phyloP scores from a whole-genome alignment of 202 grass and related monocot species.

The Digitaria exilis region DNA sequence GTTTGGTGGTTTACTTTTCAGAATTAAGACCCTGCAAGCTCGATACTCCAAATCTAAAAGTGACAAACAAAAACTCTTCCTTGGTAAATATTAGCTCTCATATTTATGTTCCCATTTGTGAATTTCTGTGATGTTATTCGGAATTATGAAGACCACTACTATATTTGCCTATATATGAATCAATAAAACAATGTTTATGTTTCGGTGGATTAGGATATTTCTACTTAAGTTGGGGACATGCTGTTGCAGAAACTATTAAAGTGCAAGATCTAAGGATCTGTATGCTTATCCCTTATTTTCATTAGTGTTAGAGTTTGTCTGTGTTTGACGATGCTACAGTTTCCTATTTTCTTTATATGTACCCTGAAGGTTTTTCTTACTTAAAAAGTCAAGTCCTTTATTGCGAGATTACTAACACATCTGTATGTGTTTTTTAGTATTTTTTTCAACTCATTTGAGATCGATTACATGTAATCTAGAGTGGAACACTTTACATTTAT shows the following conservation, averaged over 20 bases:
- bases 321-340: neutral
- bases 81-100: slow-evolving; percentile 61
- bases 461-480: neutral
- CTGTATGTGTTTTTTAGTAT: neutral
- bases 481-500: neutral
- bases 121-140: slow-evolving; percentile 2
- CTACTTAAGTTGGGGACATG: neutral
- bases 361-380: neutral
- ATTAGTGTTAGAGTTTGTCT: slow-evolving; percentile 2
- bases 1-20: slow-evolving; percentile 46
- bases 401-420: neutral
- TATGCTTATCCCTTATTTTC: too few species aligned
- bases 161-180: neutral
- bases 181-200: neutral
- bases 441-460: neutral
- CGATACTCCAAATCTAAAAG: slow-evolving; percentile 73
- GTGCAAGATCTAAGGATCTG: neutral
- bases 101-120: slow-evolving; percentile 34
- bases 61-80: slow-evolving; percentile 49
- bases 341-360: neutral
- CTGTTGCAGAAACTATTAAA: neutral
- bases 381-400: neutral
- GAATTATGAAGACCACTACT: slow-evolving; percentile 11
- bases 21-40: slow-evolving; percentile 87
- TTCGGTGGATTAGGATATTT: slow-evolving; percentile 9